Conservation (phyloP, 2,329 filamentous ascomycete genomes). For the Monilinia polystroma region DNA sequence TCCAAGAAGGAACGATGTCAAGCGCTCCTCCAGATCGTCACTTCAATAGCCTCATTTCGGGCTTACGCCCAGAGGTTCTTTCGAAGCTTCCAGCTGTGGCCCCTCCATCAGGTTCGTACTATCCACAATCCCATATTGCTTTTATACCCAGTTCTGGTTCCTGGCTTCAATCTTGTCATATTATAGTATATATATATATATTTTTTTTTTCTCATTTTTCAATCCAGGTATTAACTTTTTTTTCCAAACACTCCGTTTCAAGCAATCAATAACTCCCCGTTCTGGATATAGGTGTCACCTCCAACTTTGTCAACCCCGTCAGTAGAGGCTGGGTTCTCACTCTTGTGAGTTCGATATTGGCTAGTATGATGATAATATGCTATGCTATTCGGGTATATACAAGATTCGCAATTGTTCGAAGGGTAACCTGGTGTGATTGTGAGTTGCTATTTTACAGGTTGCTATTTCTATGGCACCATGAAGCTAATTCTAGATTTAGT, state of each 20-base stretch:
- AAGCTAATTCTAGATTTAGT: background rate
- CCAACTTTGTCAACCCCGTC: background rate
- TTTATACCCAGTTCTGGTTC: too few relatives aligned
- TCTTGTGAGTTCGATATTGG: background rate
- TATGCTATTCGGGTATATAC: background rate
- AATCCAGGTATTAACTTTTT: too few relatives aligned
- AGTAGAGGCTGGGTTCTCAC: background rate
- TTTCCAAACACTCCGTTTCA: too few relatives aligned
- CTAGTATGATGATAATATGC: background rate
- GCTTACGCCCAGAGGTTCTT: background rate
- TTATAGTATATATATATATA: too few relatives aligned
- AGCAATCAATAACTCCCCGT: too few relatives aligned
- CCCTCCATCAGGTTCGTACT: background rate
- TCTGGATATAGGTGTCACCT: background rate
- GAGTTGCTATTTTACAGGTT: background rate
- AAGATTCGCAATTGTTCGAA: background rate
- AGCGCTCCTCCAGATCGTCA: too few relatives aligned
- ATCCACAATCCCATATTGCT: too few relatives aligned
- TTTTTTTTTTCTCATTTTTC: too few relatives aligned
- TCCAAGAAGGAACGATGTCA: too few relatives aligned
- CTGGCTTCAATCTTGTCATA: too few relatives aligned
- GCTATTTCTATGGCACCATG: background rate
- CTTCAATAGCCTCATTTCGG: background rate
- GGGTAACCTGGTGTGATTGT: background rate
- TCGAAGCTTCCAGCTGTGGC: background rate